A percentile compares a stretch with the other conserved stretches of the same genome.
Evolutionary conservation across 352 stramenopile species (phyloP).

Genomic region (Globisporangium nunn): DNA sequence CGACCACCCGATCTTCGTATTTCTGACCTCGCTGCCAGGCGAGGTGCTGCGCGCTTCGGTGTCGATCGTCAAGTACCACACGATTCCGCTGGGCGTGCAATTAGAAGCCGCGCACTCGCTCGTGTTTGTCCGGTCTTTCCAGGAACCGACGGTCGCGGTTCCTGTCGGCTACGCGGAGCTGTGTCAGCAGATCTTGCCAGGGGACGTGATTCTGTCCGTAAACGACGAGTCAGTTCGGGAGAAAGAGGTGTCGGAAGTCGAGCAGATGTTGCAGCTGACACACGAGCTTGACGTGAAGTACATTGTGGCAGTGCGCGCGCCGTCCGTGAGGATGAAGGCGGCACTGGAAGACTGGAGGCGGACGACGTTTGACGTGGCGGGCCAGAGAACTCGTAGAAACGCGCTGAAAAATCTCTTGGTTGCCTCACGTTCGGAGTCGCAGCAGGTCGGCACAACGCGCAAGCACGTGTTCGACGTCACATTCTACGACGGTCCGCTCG

Average conservation of each 20-base stretch:
- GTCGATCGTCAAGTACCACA: conserved; percentile 54
- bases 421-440: background rate
- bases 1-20: conserved; percentile 30
- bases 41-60: conserved; percentile 50
- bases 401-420: conserved; percentile 19
- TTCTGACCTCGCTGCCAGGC: conserved; percentile 34
- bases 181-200: conserved; percentile 55
- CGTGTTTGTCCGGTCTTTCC: conserved; percentile 44
- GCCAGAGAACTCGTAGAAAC: conserved; percentile 23
- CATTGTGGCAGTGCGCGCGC: conserved; percentile 28
- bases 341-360: conserved; percentile 20
- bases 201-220: conserved; percentile 56
- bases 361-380: conserved; percentile 17
- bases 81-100: conserved; percentile 29
- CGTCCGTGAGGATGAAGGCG: conserved; percentile 33
- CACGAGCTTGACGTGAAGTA: conserved; percentile 24
- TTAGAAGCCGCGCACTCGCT: conserved; percentile 28
- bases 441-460: background rate
- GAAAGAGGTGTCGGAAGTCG: conserved; percentile 31
- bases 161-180: conserved; percentile 44
- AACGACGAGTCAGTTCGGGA: conserved; percentile 22
- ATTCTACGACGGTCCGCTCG: conserved; percentile 64
- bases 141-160: conserved; percentile 11
- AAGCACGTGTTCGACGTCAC: conserved; percentile 45
- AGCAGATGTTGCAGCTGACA: conserved; percentile 22